These are phyloP conservation scores for Dipsacomyces acuminosporus DNA, from an alignment of 371 early-diverging fungal genomes.

Conservation along the genomic window DNA sequence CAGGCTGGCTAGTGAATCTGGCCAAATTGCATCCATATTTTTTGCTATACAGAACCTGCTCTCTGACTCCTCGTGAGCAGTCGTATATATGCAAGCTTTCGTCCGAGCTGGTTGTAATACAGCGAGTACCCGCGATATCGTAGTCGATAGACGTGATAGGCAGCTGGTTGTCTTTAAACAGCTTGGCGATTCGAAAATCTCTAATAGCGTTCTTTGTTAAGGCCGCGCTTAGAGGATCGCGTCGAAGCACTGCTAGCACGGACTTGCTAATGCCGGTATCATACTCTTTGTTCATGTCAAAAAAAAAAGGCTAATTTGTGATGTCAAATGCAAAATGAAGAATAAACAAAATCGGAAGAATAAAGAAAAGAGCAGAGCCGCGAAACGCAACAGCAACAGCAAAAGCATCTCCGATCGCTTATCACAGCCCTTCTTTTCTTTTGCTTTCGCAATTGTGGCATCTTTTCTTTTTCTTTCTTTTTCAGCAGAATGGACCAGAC, in stretches of 20 bases:
- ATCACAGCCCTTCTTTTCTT: too few relatives aligned
- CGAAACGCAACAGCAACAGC: too few relatives aligned
- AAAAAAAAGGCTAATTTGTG: too few relatives aligned
- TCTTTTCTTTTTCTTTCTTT: too few relatives aligned
- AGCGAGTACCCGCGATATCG: conserved; percentile 63
- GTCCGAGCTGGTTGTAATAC: conserved; percentile 72
- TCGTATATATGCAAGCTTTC: conserved; percentile 80
- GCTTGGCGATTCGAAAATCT: conserved; percentile 51
- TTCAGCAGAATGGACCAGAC: conserved; percentile 58
- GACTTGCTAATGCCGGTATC: background rate
- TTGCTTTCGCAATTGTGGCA: too few relatives aligned
- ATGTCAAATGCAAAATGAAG: too few relatives aligned
- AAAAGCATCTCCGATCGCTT: too few relatives aligned
- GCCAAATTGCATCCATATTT: conserved; percentile 84
- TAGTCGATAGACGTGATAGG: conserved; percentile 74
- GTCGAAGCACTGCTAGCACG: conserved; percentile 17
- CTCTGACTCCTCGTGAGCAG: conserved; percentile 61
- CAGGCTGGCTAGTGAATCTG: conserved; percentile 74
- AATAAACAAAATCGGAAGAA: too few relatives aligned
- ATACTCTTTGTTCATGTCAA: too few relatives aligned
- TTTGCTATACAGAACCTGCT: conserved; percentile 64
- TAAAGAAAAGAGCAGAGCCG: too few relatives aligned
- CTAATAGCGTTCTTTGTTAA: conserved; percentile 10
- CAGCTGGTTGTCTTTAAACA: conserved; percentile 61
- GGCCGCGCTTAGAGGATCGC: conserved; percentile 21